A percentile compares a stretch with the other conserved stretches of the same genome.
These are phyloP conservation scores for Lipomyces oligophaga DNA, from an alignment of 805 yeast species.

Conservation along the genomic window DNA sequence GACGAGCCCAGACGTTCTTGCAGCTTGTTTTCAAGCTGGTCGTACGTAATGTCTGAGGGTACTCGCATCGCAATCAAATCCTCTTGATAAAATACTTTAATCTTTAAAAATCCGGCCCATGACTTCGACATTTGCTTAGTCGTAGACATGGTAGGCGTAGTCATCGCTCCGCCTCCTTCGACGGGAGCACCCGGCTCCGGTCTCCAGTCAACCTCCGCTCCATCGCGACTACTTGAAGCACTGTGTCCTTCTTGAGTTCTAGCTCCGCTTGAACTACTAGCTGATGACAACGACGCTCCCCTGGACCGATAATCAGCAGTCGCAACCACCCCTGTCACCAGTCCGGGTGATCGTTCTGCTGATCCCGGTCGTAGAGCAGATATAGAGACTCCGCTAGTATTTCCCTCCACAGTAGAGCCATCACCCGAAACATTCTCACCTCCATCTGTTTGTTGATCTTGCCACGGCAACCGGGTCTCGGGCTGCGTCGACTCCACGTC, in stretches of 20 bases:
- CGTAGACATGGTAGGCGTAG: slow-evolving; percentile 7
- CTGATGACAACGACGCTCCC: slow-evolving; percentile 12
- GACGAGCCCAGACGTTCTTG: slow-evolving; percentile 36
- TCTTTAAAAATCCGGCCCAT: slow-evolving; percentile 32
- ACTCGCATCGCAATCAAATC: slow-evolving; percentile 41
- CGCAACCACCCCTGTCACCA: background rate
- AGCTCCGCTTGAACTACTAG: slow-evolving; percentile 5
- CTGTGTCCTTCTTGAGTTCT: slow-evolving; percentile 10
- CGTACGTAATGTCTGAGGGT: slow-evolving; percentile 36
- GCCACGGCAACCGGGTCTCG: slow-evolving; percentile 27
- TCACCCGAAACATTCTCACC: background rate
- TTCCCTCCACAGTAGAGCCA: background rate
- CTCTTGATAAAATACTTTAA: slow-evolving; percentile 40
- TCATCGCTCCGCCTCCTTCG: slow-evolving; percentile 15
- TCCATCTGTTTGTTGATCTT: background rate
- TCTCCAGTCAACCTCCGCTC: too few species aligned
- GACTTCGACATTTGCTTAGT: slow-evolving; percentile 7
- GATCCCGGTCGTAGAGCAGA: slow-evolving; percentile 11
- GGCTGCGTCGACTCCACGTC: slow-evolving; percentile 50
- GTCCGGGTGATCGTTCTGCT: background rate
- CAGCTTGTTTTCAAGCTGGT: slow-evolving; percentile 35
- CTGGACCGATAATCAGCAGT: slow-evolving; percentile 1
- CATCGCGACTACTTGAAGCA: slow-evolving; percentile 4
- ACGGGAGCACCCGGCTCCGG: too few species aligned
- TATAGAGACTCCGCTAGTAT: slow-evolving; percentile 6